Percentiles rank a stretch among this genome's conserved stretches.
phyloP scores from a whole-genome alignment of 1,284 basidiomycete genomes.

The Apiotrichum porosum region DNA sequence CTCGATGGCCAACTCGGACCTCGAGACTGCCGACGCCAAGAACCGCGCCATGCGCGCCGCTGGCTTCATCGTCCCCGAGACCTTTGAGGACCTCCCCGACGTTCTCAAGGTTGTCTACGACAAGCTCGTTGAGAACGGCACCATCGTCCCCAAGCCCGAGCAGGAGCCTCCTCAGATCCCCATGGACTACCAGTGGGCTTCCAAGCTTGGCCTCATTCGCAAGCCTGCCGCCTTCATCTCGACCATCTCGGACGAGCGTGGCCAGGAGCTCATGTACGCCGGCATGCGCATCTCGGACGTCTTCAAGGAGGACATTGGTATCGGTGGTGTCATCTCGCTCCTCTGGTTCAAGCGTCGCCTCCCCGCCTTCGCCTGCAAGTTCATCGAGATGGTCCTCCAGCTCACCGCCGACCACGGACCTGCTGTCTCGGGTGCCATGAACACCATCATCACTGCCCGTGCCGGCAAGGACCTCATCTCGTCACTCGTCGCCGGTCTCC shows the following conservation, averaged over 20 bases:
- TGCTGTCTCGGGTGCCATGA: slow-evolving; percentile 89
- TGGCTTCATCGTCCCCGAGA: slow-evolving; percentile 94
- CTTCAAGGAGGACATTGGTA: slow-evolving; percentile 94
- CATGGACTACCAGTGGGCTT: slow-evolving; percentile 99
- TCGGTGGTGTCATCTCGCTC: slow-evolving; percentile 93
- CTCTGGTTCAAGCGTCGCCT: slow-evolving; percentile 95
- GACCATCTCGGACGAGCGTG: slow-evolving; percentile 98
- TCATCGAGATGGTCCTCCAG: slow-evolving; percentile 99
- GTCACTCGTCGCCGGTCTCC: slow-evolving; percentile 88
- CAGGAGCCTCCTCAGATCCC: slow-evolving; percentile 91
- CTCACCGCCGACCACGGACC: slow-evolving; percentile 97
- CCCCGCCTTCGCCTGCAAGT: slow-evolving; percentile 62
- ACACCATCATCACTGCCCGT: slow-evolving; percentile 97
- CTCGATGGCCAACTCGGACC: slow-evolving; percentile 94
- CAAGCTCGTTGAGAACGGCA: slow-evolving; percentile 66
- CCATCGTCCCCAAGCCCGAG: slow-evolving; percentile 70
- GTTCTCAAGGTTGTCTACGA: slow-evolving; percentile 83
- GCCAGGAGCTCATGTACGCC: slow-evolving; percentile 95
- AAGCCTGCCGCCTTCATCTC: slow-evolving; percentile 99
- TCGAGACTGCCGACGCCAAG: slow-evolving; percentile 97
- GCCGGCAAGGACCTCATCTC: slow-evolving; percentile 98
- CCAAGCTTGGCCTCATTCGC: slow-evolving; percentile 94
- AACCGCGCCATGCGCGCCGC: slow-evolving; percentile 91
- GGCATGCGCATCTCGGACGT: slow-evolving; percentile 99
- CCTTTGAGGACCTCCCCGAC: slow-evolving; percentile 90